Base-by-base conservation (phyloP, 2,329 filamentous ascomycete genomes). In the Cryphonectria radicalis region DNA sequence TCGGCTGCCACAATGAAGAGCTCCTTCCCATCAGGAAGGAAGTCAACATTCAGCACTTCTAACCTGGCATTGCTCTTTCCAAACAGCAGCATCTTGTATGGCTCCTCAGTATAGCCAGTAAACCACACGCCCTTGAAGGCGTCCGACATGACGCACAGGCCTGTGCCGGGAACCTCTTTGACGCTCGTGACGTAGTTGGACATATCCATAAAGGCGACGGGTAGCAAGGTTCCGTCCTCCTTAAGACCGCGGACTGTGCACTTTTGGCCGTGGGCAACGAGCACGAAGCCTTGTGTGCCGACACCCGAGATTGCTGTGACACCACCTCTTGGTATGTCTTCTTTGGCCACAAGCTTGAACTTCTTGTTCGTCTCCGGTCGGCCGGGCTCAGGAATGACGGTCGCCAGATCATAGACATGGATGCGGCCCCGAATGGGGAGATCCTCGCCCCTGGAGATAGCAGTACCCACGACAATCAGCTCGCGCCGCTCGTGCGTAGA, bases 181-280 rank as follows among this genome's bases (percentile, higher is more conserved):
- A 94, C 88, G n/a, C 92, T 90, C 2, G 91, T 93, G 17, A 97
- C 93, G 77, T 97, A 96, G 81, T 93, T 97, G 82, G 93, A 96
- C 90, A 98, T 97, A 78, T 99, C 96, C 86, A 99, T 92, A 78
- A 99, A 99, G 0, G 96, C 96, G 4, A 99, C 95, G 0, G 96
- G 96, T 0, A 98, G 85, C 67, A 98, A 87, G 1, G 93, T 94
- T 0, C 95, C 94, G 78, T 99, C 96, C 80, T 99, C 96, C 80
- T 98, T 98, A 3, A 99, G 86, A 57, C 96, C 96, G 72, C 96
- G 88, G 1, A 99, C 94, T 92, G 99, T 97, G 80, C 94, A 95
- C 81, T 99, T 99, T 78, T 98, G 95, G 0, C 96, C 96, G 79
- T 99, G 96, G 0, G 95, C 94, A 57, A 93, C 93, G 73, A 96